Percentiles rank a stretch among this genome's conserved stretches.
Evolutionary conservation across 208 protist species (phyloP).

Genomic region (Crithidia expoeki): DNA sequence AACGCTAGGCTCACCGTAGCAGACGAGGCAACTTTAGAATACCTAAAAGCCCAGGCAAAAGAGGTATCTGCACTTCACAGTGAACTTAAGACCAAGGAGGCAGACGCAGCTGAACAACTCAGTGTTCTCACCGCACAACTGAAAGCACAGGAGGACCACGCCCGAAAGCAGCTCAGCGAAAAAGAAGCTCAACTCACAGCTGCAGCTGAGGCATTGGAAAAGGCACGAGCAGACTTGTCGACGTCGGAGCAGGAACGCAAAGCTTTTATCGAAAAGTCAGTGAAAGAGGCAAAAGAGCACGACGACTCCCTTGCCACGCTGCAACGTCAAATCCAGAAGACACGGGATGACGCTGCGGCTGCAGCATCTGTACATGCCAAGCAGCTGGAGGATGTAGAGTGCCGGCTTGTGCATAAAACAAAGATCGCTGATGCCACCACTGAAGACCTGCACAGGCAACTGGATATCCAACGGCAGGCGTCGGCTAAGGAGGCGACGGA

Average conservation of each 20-base stretch:
- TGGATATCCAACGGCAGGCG: constrained; percentile 7
- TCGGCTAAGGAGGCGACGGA: background rate
- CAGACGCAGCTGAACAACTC: background rate
- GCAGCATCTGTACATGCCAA: background rate
- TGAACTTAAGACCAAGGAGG: background rate
- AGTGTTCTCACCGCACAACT: background rate
- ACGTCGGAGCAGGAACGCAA: constrained; percentile 6
- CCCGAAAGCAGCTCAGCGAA: background rate
- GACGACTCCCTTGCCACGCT: constrained; percentile 3
- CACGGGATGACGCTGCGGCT: background rate
- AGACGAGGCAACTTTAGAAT: no score
- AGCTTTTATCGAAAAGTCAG: background rate
- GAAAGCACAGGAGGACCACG: background rate
- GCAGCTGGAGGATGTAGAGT: constrained; percentile 2
- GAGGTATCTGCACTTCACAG: background rate
- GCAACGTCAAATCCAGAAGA: background rate
- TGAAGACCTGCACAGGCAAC: constrained; percentile 8
- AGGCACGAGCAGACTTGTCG: background rate
- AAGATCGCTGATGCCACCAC: background rate
- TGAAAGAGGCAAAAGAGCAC: constrained; percentile 3
- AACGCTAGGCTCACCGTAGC: background rate
- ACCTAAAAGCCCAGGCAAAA: constrained; percentile 1
- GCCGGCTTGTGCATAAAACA: background rate
- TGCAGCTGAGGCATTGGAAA: background rate
- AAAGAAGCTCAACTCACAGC: background rate